phyloP scores from a whole-genome alignment of 1,284 basidiomycete genomes.

The Takashimella koratensis region DNA sequence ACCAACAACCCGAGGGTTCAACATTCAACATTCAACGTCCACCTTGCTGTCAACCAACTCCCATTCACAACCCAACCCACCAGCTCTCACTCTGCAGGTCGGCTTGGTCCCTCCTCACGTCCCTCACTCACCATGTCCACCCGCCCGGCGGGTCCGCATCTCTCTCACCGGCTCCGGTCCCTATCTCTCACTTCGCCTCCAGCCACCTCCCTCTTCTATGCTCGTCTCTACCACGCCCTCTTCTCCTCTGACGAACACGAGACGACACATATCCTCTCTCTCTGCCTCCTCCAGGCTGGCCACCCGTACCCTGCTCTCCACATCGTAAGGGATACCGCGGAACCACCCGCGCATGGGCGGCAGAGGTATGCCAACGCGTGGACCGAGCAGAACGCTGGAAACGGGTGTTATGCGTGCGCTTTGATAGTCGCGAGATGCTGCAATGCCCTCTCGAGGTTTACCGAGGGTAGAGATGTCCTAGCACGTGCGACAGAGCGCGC shows the following conservation, averaged over 20 bases:
- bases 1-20: no score
- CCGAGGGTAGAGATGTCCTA: conserved; percentile 43
- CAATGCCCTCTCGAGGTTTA: conserved; percentile 59
- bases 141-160: conserved; percentile 27
- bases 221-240: conserved; percentile 34
- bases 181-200: conserved; percentile 32
- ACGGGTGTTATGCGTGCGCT: conserved; percentile 65
- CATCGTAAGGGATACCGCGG: conserved; percentile 56
- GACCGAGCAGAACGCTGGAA: no score
- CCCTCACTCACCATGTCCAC: conserved; percentile 13
- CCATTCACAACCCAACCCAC: not conserved
- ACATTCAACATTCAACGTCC: no score
- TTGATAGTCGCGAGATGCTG: conserved; percentile 76
- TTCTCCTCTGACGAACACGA: conserved; percentile 61
- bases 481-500: conserved; percentile 34
- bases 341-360: conserved; percentile 37
- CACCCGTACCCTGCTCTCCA: conserved; percentile 73
- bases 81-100: not conserved
- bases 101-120: not conserved
- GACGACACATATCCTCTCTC: conserved; percentile 77
- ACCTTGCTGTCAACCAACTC: not conserved
- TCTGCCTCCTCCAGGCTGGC: conserved; percentile 65
- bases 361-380: conserved; percentile 13
- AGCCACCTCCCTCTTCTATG: conserved; percentile 40
- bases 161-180: conserved; percentile 32